A percentile compares a stretch with the other conserved stretches of the same genome.
Evolutionary conservation across 108 stramenopile genomes (phyloP).

Genomic region (Stephanodiscus triporus): DNA sequence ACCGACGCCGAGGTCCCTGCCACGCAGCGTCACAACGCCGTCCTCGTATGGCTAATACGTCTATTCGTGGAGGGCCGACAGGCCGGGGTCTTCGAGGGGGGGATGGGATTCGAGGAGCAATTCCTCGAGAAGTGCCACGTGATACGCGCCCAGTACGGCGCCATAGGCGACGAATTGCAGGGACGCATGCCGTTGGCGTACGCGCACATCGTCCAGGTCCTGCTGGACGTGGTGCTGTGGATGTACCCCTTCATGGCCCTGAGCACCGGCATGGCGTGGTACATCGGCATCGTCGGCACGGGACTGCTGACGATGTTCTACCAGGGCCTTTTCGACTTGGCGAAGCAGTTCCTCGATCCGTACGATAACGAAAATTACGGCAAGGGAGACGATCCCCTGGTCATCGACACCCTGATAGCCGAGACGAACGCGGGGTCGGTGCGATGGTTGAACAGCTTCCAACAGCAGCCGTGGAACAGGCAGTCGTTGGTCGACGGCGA

Average conservation of each 20-base stretch:
- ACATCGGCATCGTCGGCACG: constrained; percentile 76
- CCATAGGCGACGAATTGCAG: constrained; percentile 83
- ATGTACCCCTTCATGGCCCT: constrained; percentile 91
- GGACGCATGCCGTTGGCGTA: constrained; percentile 93
- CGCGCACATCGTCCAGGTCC: constrained; percentile 89
- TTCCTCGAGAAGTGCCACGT: constrained; percentile 88
- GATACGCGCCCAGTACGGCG: constrained; percentile 83
- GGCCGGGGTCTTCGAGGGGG: constrained; percentile 82
- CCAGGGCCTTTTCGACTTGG: constrained; percentile 89
- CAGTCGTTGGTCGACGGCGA: constrained; percentile 68
- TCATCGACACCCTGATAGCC: constrained; percentile 87
- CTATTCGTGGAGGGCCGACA: constrained; percentile 76
- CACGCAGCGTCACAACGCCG: constrained; percentile 88
- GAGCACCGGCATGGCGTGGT: constrained; percentile 71
- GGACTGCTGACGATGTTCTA: constrained; percentile 85
- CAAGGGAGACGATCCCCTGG: constrained; percentile 87
- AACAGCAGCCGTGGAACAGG: constrained; percentile 67
- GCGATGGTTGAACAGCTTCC: constrained; percentile 83
- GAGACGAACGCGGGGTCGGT: constrained; percentile 87
- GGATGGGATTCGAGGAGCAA: constrained; percentile 81
- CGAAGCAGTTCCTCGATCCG: constrained; percentile 93
- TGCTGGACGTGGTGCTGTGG: constrained; percentile 86
- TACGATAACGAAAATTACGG: constrained; percentile 93
- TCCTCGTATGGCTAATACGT: constrained; percentile 86
- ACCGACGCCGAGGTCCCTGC: constrained; percentile 77